A percentile compares a stretch with the other conserved stretches of the same genome.
Evolutionary conservation across 2,329 filamentous ascomycete species (phyloP).

Genomic region (Trichothecium sympodiale): DNA sequence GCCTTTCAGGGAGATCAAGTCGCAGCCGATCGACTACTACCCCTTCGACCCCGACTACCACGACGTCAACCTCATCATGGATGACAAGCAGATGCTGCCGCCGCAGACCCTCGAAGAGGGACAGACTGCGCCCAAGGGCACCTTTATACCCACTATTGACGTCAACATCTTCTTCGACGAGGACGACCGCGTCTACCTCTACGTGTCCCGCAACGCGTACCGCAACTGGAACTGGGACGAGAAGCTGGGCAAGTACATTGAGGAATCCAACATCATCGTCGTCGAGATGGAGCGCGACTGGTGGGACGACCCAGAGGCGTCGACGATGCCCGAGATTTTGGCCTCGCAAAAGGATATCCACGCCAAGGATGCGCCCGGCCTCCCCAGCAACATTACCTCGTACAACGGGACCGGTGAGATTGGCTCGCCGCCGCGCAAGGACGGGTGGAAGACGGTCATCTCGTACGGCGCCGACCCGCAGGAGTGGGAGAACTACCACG

Average conservation of each 20-base stretch:
- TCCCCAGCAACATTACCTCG: constrained; percentile 17
- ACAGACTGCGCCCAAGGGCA: constrained; percentile 18
- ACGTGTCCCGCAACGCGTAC: constrained; percentile 22
- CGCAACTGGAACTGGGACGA: constrained; percentile 25
- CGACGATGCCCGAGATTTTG: constrained; percentile 21
- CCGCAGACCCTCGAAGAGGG: constrained; percentile 16
- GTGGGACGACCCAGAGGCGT: constrained; percentile 22
- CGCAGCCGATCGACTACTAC: constrained; percentile 20
- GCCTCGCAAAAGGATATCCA: constrained; percentile 17
- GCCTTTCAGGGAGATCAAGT: constrained; percentile 19
- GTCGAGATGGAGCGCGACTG: constrained; percentile 21
- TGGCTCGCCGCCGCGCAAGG: constrained; percentile 19
- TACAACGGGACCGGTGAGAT: constrained; percentile 24
- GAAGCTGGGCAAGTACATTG: constrained; percentile 20
- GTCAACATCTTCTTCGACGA: constrained; percentile 35
- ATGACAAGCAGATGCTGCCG: constrained; percentile 20
- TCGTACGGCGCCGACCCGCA: constrained; percentile 22
- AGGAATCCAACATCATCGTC: constrained; percentile 25
- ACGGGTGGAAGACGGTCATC: constrained; percentile 24
- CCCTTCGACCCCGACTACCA: constrained; percentile 23
- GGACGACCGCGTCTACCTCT: constrained; percentile 23
- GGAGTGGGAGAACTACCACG: constrained; percentile 23
- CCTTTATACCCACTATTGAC: constrained; percentile 29
- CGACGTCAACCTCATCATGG: constrained; percentile 26
- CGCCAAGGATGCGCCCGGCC: constrained; percentile 10